Percentiles rank a stretch among this genome's conserved stretches.
Conservation (phyloP, 805 yeast species). For the Lipomyces orientalis region DNA sequence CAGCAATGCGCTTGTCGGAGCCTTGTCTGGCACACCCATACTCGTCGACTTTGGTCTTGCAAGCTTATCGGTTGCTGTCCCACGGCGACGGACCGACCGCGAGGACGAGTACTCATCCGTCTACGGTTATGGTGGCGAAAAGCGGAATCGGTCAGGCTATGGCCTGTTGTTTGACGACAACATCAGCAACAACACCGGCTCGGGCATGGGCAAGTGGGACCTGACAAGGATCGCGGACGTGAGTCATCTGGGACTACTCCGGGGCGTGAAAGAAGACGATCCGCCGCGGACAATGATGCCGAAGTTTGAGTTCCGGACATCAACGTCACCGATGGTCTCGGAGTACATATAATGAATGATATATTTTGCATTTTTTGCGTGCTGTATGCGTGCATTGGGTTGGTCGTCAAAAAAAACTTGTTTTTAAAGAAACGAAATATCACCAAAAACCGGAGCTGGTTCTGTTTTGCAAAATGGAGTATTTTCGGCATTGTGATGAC, state of each 20-base stretch:
- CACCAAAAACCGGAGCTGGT: not conserved
- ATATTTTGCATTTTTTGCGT: not conserved
- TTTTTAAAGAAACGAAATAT: not conserved
- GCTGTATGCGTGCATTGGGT: not conserved
- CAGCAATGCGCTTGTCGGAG: constrained; percentile 48
- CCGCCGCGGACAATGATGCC: not conserved
- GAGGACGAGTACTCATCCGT: constrained; percentile 18
- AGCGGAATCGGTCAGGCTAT: constrained; percentile 30
- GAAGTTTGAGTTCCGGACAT: not conserved
- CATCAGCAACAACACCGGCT: not conserved
- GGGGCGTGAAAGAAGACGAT: not conserved
- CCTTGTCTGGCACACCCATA: constrained; percentile 43
- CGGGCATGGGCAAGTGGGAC: constrained; percentile 23
- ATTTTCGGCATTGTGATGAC: not conserved
- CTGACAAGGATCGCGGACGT: constrained; percentile 31
- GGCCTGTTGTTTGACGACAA: constrained; percentile 18
- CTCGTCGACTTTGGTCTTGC: constrained; percentile 44
- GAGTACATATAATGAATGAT: not conserved
- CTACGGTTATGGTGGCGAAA: constrained; percentile 34
- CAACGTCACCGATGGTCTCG: not conserved
- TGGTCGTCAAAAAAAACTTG: not conserved
- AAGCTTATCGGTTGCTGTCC: constrained; percentile 39
- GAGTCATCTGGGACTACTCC: constrained; percentile 10
- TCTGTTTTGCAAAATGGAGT: not conserved
- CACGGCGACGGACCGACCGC: constrained; percentile 16